phyloP scores from a whole-genome alignment of 164 flowering plant genomes.

The grape (Vitis vinifera) region ASM3070453v1 NC_081811.1:25160001-25160500 shows the following conservation, averaged over 20 bases:
- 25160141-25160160: conserved; percentile 61
- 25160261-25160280: background rate
- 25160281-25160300: no score
- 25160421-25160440: no score
- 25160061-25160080: conserved; percentile 21
- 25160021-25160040: background rate
- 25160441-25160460: no score
- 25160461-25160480: no score
- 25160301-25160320: background rate
- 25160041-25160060: conserved; percentile 2
- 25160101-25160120: conserved; percentile 29
- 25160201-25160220: conserved; percentile 11
- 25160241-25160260: background rate
- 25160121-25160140: conserved; percentile 49
- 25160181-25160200: conserved; percentile 42
- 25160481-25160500: background rate
- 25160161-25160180: conserved; percentile 32
- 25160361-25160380: no score
- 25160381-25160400: no score
- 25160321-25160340: background rate
- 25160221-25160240: conserved; percentile 3
- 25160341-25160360: background rate
- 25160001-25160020: background rate
- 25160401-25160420: no score
- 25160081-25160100: background rate